Percentiles rank a stretch among this genome's conserved stretches.
Conservation (phyloP, 305 asterid species). For the Lippia alba region DNA sequence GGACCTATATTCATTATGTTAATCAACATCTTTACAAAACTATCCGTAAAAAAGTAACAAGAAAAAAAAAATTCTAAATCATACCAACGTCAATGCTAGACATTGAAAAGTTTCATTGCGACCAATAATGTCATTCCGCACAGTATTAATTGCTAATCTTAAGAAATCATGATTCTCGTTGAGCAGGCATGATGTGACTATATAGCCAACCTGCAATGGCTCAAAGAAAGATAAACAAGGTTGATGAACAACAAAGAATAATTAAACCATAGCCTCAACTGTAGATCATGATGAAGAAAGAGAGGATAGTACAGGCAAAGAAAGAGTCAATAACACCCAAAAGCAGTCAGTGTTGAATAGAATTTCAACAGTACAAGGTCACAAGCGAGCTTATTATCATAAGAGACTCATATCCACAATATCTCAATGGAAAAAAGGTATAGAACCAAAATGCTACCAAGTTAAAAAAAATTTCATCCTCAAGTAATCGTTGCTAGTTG, state of each 20-base stretch:
- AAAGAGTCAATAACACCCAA: not conserved
- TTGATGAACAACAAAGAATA: conserved; percentile 3
- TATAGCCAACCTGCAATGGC: conserved; percentile 76
- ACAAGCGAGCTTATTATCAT: conserved; percentile 9
- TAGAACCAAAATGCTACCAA: not conserved
- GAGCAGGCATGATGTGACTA: conserved; percentile 79
- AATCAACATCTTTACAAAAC: conserved; percentile 9
- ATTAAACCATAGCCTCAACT: conserved; percentile 23
- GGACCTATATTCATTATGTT: conserved; percentile 16
- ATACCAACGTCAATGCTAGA: conserved; percentile 87
- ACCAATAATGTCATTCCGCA: conserved; percentile 87
- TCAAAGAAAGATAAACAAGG: conserved; percentile 24
- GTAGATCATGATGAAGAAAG: not conserved
- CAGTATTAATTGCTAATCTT: conserved; percentile 84
- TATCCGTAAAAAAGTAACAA: conserved; percentile 1
- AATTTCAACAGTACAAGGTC: not conserved
- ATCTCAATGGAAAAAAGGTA: not conserved
- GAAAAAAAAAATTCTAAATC: conserved; percentile 16
- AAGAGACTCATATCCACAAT: not conserved
- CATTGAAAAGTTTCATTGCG: conserved; percentile 94
- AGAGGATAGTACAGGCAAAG: conserved; percentile 7
- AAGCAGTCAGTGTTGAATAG: not conserved
- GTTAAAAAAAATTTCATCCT: not conserved
- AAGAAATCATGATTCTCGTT: conserved; percentile 88
- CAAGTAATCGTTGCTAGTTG: not conserved